These are phyloP conservation scores for Azolla pinnata DNA, from an alignment of 75 land plant species.

Conservation along the genomic window DNA sequence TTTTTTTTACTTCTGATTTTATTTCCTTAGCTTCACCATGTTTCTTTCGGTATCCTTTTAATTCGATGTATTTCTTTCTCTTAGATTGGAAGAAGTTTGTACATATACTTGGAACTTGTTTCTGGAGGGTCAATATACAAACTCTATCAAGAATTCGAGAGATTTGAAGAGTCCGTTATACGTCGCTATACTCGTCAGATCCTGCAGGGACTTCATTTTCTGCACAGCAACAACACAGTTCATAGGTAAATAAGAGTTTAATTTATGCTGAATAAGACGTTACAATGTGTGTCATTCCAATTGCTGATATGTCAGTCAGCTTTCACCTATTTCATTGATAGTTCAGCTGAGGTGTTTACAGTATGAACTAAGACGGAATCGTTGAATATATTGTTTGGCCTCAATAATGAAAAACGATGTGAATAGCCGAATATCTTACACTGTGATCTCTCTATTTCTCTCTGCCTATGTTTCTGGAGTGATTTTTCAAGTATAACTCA, in stretches of 20 bases:
- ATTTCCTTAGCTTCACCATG: background rate
- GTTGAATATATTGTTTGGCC: too few relatives aligned
- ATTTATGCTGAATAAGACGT: background rate
- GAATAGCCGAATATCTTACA: too few relatives aligned
- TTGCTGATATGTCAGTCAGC: too few relatives aligned
- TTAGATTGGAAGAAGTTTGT: conserved; percentile 54
- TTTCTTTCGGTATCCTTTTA: background rate
- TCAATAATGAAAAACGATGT: too few relatives aligned
- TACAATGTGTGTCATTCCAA: background rate
- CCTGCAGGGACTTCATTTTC: conserved; percentile 57
- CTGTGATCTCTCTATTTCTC: too few relatives aligned
- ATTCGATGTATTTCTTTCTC: conserved; percentile 1
- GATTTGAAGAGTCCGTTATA: conserved; percentile 64
- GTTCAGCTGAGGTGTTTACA: too few relatives aligned
- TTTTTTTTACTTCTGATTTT: conserved; percentile 6
- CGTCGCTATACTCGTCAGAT: conserved; percentile 83
- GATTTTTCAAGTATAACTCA: too few relatives aligned
- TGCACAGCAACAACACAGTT: conserved; percentile 60
- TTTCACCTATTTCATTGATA: too few relatives aligned
- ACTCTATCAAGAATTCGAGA: conserved; percentile 51
- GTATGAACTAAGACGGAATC: too few relatives aligned
- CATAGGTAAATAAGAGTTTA: conserved; percentile 45
- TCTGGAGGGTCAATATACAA: conserved; percentile 75
- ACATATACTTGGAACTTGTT: conserved; percentile 73
- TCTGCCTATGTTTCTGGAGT: too few relatives aligned